These are phyloP conservation scores for Coemansia sp. DNA, from an alignment of 192 early-diverging fungal genomes.

Conservation along the genomic window DNA sequence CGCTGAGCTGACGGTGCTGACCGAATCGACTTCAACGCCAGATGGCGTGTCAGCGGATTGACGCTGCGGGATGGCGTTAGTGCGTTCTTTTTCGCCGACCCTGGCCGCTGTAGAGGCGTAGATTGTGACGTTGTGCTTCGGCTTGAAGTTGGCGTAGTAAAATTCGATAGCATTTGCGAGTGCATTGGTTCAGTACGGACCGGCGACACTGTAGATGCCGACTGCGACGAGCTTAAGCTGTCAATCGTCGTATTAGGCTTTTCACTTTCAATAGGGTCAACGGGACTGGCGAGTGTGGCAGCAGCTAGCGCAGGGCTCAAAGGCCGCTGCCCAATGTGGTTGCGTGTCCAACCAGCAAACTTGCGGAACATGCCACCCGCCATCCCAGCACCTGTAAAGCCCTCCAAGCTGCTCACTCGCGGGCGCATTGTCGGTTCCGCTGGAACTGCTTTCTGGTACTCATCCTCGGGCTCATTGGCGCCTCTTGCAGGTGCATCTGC, in stretches of 20 bases:
- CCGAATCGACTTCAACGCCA: constrained; percentile 40
- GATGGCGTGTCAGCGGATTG: constrained; percentile 45
- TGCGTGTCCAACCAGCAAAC: constrained; percentile 35
- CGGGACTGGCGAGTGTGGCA: not conserved
- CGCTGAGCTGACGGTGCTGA: constrained; percentile 19
- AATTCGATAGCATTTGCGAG: constrained; percentile 29
- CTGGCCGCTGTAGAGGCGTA: constrained; percentile 22
- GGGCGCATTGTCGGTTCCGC: not conserved
- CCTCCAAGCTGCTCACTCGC: constrained; percentile 1
- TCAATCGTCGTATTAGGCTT: constrained; percentile 10
- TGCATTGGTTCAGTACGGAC: constrained; percentile 46
- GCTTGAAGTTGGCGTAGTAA: constrained; percentile 20
- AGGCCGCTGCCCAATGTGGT: constrained; percentile 20
- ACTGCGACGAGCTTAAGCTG: constrained; percentile 20
- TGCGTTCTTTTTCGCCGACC: constrained; percentile 16
- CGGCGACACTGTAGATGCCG: constrained; percentile 40
- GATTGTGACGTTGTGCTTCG: constrained; percentile 5
- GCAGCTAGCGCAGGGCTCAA: constrained; percentile 10
- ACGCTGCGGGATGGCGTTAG: constrained; percentile 40
- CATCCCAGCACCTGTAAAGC: constrained; percentile 33
- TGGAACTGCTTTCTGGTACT: not conserved
- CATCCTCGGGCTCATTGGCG: not conserved
- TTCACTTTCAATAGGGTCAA: not conserved
- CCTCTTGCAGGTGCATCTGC: not conserved
- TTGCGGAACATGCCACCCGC: constrained; percentile 31